Conservation (phyloP, 495 filamentous ascomycete species). For the Xylaria nigripes region DNA sequence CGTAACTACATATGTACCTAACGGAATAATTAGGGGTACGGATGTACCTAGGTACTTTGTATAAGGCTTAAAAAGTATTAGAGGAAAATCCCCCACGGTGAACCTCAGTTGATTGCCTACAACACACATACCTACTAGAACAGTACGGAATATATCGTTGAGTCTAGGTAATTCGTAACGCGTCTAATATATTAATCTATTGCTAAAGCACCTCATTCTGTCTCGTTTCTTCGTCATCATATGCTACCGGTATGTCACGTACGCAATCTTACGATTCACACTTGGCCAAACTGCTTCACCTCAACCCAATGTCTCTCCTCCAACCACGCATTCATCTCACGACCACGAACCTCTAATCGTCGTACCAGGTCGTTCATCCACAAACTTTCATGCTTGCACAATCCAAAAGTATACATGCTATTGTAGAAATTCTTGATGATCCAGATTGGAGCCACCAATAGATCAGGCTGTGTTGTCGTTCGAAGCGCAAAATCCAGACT, state of each 20-base stretch:
- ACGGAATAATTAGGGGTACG: no score
- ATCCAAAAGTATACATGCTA: constrained; percentile 18
- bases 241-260: neutral
- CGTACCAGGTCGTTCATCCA: constrained; percentile 36
- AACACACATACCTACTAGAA: no score
- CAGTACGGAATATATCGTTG: no score
- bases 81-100: no score
- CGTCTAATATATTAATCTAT: neutral
- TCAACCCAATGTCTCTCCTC: constrained; percentile 22
- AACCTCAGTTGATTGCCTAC: no score
- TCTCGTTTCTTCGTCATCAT: neutral
- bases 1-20: no score
- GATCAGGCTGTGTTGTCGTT: constrained; percentile 31
- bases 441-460: constrained; percentile 29
- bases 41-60: no score
- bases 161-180: no score
- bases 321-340: constrained; percentile 17
- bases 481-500: constrained; percentile 31
- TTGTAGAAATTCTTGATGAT: constrained; percentile 29
- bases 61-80: no score
- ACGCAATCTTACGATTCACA: neutral
- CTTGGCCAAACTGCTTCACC: constrained; percentile 17
- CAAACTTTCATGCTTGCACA: constrained; percentile 30
- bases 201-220: neutral
- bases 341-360: constrained; percentile 19